phyloP scores from a whole-genome alignment of 2,329 filamentous ascomycete species.

The Colletotrichum sp. region DNA sequence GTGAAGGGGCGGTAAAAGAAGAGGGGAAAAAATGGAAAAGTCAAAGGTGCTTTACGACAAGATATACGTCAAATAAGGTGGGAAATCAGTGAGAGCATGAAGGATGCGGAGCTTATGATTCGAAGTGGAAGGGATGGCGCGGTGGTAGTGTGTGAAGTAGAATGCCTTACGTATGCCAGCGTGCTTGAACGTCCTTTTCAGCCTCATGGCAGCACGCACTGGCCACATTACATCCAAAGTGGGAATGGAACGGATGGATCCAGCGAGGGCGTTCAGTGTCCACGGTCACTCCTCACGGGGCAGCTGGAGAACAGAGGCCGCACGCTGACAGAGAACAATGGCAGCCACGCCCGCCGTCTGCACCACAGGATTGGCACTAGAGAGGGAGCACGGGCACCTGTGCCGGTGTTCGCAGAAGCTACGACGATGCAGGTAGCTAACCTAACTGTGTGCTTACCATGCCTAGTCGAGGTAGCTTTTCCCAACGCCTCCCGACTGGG shows the following conservation, averaged over 20 bases:
- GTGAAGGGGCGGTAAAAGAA: too few relatives aligned
- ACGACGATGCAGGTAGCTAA: not conserved
- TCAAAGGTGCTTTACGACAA: not conserved
- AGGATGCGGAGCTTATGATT: not conserved
- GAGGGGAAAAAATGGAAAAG: not conserved
- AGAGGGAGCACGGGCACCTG: not conserved
- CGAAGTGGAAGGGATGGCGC: not conserved
- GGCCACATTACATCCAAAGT: not conserved
- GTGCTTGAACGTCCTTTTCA: not conserved
- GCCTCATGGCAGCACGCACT: slow-evolving; percentile 8
- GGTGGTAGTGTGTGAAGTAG: not conserved
- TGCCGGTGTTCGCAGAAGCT: not conserved
- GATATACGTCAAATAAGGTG: not conserved
- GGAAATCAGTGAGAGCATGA: not conserved
- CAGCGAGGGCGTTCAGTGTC: not conserved
- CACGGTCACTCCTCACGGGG: not conserved
- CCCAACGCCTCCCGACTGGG: not conserved
- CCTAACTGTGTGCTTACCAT: not conserved
- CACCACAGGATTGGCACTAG: not conserved
- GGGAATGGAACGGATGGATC: not conserved
- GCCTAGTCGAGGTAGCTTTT: not conserved
- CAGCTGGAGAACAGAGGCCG: not conserved
- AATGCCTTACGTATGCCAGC: not conserved
- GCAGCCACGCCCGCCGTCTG: not conserved
- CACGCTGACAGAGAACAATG: not conserved